phyloP scores from a whole-genome alignment of 2,329 filamentous ascomycete species.

The Hypoxylon sp. region DNA sequence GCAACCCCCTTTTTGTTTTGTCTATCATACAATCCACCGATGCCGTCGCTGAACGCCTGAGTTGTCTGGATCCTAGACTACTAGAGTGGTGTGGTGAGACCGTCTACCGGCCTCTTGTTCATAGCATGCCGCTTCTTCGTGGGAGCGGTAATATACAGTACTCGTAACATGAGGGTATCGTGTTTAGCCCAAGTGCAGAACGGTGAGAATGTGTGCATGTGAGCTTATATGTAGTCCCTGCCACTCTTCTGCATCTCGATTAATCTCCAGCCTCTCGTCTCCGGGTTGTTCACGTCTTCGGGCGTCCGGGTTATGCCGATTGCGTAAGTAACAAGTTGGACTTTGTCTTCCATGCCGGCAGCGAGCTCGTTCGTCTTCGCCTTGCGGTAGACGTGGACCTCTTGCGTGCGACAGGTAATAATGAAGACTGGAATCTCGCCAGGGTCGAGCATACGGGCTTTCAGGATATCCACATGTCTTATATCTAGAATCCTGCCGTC shows the following conservation, averaged over 20 bases:
- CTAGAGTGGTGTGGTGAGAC: slow-evolving; percentile 45
- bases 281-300: slow-evolving; percentile 95
- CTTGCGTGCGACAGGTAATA: slow-evolving; percentile 93
- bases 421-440: slow-evolving; percentile 95
- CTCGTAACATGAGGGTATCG: slow-evolving; percentile 40
- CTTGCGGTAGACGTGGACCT: slow-evolving; percentile 96
- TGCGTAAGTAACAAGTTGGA: slow-evolving; percentile 97
- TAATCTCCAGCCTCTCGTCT: slow-evolving; percentile 95
- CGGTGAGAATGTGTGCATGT: slow-evolving; percentile 10
- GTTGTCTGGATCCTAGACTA: slow-evolving; percentile 37
- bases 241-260: slow-evolving; percentile 99
- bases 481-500: slow-evolving; percentile 97
- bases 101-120: slow-evolving; percentile 22
- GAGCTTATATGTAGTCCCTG: slow-evolving; percentile 74
- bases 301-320: slow-evolving; percentile 94
- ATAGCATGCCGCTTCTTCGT: slow-evolving; percentile 26
- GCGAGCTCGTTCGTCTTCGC: slow-evolving; percentile 88
- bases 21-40: slow-evolving; percentile 42
- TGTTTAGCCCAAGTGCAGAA: slow-evolving; percentile 15
- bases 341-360: slow-evolving; percentile 98
- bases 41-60: slow-evolving; percentile 35
- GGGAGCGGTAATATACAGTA: slow-evolving; percentile 42
- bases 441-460: slow-evolving; percentile 81
- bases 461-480: slow-evolving; percentile 86
- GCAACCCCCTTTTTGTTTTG: slow-evolving; percentile 36